Conservation (phyloP, 768 basidiomycete species). For the Mycena albidolilacea region DNA sequence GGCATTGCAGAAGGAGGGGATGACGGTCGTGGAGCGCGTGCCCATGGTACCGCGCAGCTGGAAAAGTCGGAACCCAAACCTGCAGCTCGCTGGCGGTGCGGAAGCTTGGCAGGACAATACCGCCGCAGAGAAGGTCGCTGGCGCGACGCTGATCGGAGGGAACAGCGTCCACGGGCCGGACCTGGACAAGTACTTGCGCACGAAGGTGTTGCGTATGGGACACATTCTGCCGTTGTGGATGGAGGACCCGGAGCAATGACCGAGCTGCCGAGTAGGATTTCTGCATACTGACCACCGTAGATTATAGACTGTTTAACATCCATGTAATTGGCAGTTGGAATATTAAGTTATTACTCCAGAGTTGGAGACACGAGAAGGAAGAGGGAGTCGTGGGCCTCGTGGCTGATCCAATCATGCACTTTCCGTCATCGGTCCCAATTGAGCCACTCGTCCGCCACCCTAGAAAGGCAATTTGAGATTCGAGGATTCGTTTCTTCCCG, state of each 20-base stretch:
- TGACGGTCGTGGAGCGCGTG: constrained; percentile 86
- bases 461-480: too few species aligned
- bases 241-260: constrained; percentile 23
- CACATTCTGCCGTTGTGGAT: constrained; percentile 81
- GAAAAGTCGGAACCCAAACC: constrained; percentile 62
- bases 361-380: too few species aligned
- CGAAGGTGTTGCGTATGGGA: constrained; percentile 98
- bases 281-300: not conserved
- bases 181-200: constrained; percentile 94
- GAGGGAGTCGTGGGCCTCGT: too few species aligned
- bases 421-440: too few species aligned
- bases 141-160: constrained; percentile 87
- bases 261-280: not conserved
- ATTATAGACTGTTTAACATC: not conserved
- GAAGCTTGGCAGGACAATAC: constrained; percentile 45
- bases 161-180: constrained; percentile 85
- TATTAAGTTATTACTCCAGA: too few species aligned
- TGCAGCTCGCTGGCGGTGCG: constrained; percentile 36
- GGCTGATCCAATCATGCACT: too few species aligned
- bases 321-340: too few species aligned
- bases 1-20: constrained; percentile 87
- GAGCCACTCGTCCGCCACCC: too few species aligned
- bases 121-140: constrained; percentile 61
- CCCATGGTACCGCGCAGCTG: constrained; percentile 96
- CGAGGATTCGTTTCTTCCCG: too few species aligned